phyloP scores from a whole-genome alignment of 140 eudicot genomes.

The Bidens hawaiensis region DNA sequence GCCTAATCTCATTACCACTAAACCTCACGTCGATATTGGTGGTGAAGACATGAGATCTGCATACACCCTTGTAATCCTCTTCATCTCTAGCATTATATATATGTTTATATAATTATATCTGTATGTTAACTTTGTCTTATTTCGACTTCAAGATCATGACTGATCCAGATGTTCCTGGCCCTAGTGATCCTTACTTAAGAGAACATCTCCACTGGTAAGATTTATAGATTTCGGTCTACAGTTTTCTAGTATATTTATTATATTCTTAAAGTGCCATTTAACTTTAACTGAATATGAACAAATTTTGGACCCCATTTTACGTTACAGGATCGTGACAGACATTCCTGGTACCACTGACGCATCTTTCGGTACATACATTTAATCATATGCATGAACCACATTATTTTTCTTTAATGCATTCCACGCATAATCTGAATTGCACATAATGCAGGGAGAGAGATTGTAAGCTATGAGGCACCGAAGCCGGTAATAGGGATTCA shows the following conservation, averaged over 20 bases:
- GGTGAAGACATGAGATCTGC: constrained; percentile 89
- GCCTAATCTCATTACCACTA: constrained; percentile 51
- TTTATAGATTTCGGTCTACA: neutral
- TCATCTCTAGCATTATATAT: neutral
- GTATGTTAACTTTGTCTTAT: constrained; percentile 9
- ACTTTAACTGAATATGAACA: constrained; percentile 1
- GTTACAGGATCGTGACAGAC: constrained; percentile 84
- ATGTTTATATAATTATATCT: neutral
- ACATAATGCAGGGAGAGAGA: constrained; percentile 43
- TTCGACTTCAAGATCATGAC: constrained; percentile 63
- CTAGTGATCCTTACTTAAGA: constrained; percentile 82
- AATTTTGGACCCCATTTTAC: constrained; percentile 4
- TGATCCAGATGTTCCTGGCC: constrained; percentile 95
- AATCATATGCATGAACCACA: neutral
- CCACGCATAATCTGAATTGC: neutral
- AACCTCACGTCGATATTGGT: constrained; percentile 77
- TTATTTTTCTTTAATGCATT: neutral
- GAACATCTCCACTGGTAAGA: constrained; percentile 87
- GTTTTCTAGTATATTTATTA: neutral
- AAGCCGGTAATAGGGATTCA: too few relatives aligned
- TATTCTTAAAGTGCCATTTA: neutral
- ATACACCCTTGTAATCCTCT: constrained; percentile 69
- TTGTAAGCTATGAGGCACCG: too few relatives aligned
- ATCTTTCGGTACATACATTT: constrained; percentile 54
- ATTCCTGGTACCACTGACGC: constrained; percentile 96